Evolutionary conservation across 2,329 filamentous ascomycete genomes (phyloP), one percentile per base, ranked within the genome.

Genomic region (Fusarium sp.): DNA sequence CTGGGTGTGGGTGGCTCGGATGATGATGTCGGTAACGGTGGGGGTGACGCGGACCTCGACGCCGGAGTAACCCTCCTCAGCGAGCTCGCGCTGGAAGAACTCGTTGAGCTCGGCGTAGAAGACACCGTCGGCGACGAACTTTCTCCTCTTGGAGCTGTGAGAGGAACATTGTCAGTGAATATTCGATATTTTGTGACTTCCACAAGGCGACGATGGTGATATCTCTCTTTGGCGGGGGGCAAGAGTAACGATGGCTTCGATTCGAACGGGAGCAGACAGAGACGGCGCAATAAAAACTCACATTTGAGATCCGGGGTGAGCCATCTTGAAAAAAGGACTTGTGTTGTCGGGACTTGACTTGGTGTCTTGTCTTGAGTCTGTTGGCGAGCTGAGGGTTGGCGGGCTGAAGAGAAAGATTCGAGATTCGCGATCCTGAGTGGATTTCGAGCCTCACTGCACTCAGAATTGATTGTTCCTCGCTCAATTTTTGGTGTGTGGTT

Each of bases 51-150:
- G 93, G 87, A 99, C 96, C 88, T 99, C 96, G 83, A 99, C 96
- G 83, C 96, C 96, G 60, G 96, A 99, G 91, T 99, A 99, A 79
- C 96, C 96, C 88, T 99, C 96, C 91, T 99, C 96, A 82, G 96
- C 96, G 82, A 99, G 89, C 88, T 99, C 96, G 85, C 96, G 95
- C 90, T 98, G 96, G 93, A 99, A 99, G 92, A 99, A 99, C 88
- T 99, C 96, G 91, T 99, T 99, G 85, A 99, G 88, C 88, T 99
- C 96, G 88, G 96, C 96, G 86, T 97, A 99, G 93, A 99, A 99
- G 81, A 99, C 96, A 91, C 96, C 96, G 86, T 99, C 96, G 77
- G 91, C 92, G 82, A 95, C 91, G 87, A 94, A 95, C 90, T 95
- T 95, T 89, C 92, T 92, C 85, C 91, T 86, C 91, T 95, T 95